Conservation (phyloP, 2,329 filamentous ascomycete genomes). For the Penicillium sclerotigenum region DNA sequence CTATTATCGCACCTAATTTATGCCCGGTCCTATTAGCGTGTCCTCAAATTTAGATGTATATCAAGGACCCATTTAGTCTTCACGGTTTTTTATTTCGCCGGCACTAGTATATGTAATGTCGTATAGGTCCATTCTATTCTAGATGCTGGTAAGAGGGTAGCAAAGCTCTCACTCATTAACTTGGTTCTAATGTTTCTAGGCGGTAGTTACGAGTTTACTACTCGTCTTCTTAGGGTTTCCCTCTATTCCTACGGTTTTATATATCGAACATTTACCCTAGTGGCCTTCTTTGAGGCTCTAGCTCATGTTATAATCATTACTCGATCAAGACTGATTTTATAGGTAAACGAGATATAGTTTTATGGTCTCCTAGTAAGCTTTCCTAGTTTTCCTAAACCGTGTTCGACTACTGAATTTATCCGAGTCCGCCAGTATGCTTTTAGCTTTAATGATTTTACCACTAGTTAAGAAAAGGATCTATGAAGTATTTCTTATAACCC, state of each 20-base stretch:
- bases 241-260: constrained; percentile 13
- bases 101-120: constrained; percentile 13
- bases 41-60: constrained; percentile 1
- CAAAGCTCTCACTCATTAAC: constrained; percentile 15
- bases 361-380: constrained; percentile 16
- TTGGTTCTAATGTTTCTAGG: constrained; percentile 15
- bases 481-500: constrained; percentile 15
- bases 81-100: neutral
- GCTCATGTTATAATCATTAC: constrained; percentile 11
- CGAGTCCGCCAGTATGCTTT: constrained; percentile 11
- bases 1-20: constrained; percentile 8
- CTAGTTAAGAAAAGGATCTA: constrained; percentile 18
- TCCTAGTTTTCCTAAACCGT: neutral
- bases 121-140: constrained; percentile 3
- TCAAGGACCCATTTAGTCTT: constrained; percentile 2
- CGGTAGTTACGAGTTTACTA: constrained; percentile 14
- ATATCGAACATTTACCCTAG: constrained; percentile 9
- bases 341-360: constrained; percentile 6
- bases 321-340: constrained; percentile 5
- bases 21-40: constrained; percentile 10
- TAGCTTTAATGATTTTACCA: constrained; percentile 12
- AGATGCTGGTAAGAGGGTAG: constrained; percentile 10
- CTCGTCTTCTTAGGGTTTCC: constrained; percentile 14
- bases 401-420: neutral
- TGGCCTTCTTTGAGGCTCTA: constrained; percentile 12